phyloP scores from a whole-genome alignment of 2,329 filamentous ascomycete species.

The Cladosporium sp. region DNA sequence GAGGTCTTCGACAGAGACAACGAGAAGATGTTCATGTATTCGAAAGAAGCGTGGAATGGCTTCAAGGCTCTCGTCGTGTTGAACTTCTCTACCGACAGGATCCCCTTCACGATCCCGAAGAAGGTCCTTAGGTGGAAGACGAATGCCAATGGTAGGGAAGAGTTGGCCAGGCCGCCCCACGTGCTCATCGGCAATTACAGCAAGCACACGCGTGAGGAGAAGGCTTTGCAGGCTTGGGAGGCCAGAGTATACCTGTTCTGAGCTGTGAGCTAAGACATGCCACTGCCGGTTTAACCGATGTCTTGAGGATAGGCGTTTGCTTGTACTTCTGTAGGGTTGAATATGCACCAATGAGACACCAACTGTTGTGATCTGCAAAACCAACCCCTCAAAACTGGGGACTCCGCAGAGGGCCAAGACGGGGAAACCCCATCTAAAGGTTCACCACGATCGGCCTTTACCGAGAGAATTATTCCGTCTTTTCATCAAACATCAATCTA shows the following conservation, averaged over 20 bases:
- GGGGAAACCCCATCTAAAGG: constrained; percentile 8
- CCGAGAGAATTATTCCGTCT: constrained; percentile 17
- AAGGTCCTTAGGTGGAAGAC: constrained; percentile 7
- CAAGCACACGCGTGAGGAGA: constrained; percentile 33
- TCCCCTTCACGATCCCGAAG: constrained; percentile 20
- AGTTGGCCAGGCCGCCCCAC: constrained; percentile 7
- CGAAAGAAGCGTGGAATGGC: constrained; percentile 39
- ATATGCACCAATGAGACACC: constrained; percentile 16
- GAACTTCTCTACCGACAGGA: constrained; percentile 41
- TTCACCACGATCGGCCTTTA: not conserved
- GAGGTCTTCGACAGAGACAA: constrained; percentile 56
- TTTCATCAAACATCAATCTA: constrained; percentile 3
- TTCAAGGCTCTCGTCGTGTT: constrained; percentile 40
- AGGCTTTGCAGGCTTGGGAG: constrained; percentile 40
- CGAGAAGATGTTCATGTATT: constrained; percentile 55
- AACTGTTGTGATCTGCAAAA: constrained; percentile 9
- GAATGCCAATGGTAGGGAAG: constrained; percentile 23
- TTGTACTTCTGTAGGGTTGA: constrained; percentile 16
- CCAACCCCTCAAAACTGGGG: constrained; percentile 14
- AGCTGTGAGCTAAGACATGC: constrained; percentile 14
- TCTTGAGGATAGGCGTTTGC: constrained; percentile 20
- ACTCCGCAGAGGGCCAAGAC: constrained; percentile 18
- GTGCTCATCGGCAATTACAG: constrained; percentile 48
- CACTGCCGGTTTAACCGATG: constrained; percentile 17
- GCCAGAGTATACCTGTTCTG: constrained; percentile 41